Conservation (phyloP, 2,329 filamentous ascomycete species). For the Geosmithia putterillii region DNA sequence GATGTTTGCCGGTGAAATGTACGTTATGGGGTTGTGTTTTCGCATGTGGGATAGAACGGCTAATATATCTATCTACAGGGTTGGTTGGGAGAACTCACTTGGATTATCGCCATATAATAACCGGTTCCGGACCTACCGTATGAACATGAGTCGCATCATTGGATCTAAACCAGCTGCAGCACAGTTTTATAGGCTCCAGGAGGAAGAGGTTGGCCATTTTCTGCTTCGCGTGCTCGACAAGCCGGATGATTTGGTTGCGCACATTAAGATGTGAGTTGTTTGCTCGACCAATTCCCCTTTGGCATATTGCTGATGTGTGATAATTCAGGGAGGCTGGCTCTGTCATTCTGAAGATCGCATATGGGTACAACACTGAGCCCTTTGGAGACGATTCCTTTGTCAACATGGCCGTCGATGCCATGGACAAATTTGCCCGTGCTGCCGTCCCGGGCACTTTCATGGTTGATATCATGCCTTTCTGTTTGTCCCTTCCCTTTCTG, state of each 20-base stretch:
- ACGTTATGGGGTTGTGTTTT: slow-evolving; percentile 5
- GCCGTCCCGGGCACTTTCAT: slow-evolving; percentile 9
- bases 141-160: slow-evolving; percentile 12
- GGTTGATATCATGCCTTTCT: slow-evolving; percentile 10
- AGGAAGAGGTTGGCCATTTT: slow-evolving; percentile 3
- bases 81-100: slow-evolving; percentile 11
- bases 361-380: slow-evolving; percentile 9
- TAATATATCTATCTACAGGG: not conserved
- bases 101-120: slow-evolving; percentile 10
- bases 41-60: not conserved
- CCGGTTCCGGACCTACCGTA: slow-evolving; percentile 11
- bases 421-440: slow-evolving; percentile 9
- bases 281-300: not conserved
- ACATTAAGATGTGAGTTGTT: slow-evolving; percentile 5
- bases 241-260: slow-evolving; percentile 4
- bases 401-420: slow-evolving; percentile 8
- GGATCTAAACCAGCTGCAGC: slow-evolving; percentile 12
- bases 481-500: not conserved
- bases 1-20: slow-evolving; percentile 8
- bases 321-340: slow-evolving; percentile 1
- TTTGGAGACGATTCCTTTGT: slow-evolving; percentile 8
- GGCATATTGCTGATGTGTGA: no score
- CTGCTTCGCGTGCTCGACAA: slow-evolving; percentile 4
- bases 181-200: slow-evolving; percentile 6
- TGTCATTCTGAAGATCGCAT: slow-evolving; percentile 6